Base-by-base conservation (phyloP, 257 asterid species). In the Nicotiana obtusifolia region DNA sequence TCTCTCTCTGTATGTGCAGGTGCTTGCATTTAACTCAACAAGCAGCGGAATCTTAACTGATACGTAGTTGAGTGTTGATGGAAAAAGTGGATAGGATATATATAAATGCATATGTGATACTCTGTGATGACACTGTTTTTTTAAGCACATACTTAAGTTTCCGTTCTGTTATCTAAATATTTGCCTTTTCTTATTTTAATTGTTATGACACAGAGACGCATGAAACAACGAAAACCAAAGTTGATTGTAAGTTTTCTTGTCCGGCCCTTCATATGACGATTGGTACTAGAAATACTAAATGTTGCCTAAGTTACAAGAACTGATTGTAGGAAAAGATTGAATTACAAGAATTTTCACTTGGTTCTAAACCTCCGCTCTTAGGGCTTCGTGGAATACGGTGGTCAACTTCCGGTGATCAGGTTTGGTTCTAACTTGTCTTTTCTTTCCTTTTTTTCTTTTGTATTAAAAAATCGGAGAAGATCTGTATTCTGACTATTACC, bases 371-470 rank as follows among this genome's bases (percentile, higher is more conserved):
- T 83, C 99, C 99, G 30, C 20, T 94, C 73, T 80, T 96, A 52
- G 98, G 99, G 83, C 90, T 91, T 85, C 89, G 88, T 82, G 99
- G 99, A 77, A 86, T 94, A 83, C 87, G 93, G 75, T 96, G 99
- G 99, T 86, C 90, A 54, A 88, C 95, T 84, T 90, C 91, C 84
- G 94, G 95, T 84, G 93, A 89, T 83, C 97, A 96, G 99, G 99
- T 96, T 85, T 87, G 94, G 80, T 83, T 84, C 82, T 83, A 24
- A 59, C 15, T 62, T 62, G 37, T 80, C 59, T 75, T 59, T 15
- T 61, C 77, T 44, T 47, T 24, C 60, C 28, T 81, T 26, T 35
- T 71, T 71, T 33, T 13, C 33, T 33, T 67, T 69, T 71, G 26
- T 57, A 20, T 31, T 76, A 17, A 28, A 26, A 5, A 62, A 75